Percentiles rank a stretch among this genome's conserved stretches.
Conservation (phyloP, 257 asterid species). For the Lavandula angustifolia region DNA sequence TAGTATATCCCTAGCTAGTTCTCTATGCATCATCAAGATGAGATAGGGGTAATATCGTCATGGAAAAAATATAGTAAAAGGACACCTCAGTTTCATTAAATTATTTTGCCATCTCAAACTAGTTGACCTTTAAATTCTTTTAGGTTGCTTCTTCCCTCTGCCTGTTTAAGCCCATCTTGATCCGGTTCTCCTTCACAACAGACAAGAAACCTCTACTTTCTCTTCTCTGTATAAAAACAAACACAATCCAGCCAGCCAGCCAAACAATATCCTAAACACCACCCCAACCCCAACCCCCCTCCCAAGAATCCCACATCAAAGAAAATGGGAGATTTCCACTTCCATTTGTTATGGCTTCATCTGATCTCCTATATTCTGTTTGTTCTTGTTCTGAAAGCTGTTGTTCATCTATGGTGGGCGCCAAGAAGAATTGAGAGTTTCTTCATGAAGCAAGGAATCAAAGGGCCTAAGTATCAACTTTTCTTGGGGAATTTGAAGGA, state of each 20-base stretch:
- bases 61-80: conserved; percentile 14
- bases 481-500: conserved; percentile 84
- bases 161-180: conserved; percentile 51
- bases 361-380: conserved; percentile 47
- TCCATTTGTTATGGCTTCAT: conserved; percentile 42
- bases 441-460: conserved; percentile 73
- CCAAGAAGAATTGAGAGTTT: conserved; percentile 63
- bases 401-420: conserved; percentile 65
- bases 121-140: conserved; percentile 49
- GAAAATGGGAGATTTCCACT: conserved; percentile 41
- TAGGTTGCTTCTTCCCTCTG: conserved; percentile 38
- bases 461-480: conserved; percentile 71
- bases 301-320: conserved; percentile 20
- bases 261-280: conserved; percentile 34
- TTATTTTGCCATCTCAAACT: conserved; percentile 29
- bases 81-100: conserved; percentile 35
- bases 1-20: background rate
- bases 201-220: conserved; percentile 50
- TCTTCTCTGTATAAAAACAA: conserved; percentile 56
- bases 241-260: conserved; percentile 46
- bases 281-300: conserved; percentile 5
- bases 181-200: conserved; percentile 49
- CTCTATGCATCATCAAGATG: background rate
- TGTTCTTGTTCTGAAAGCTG: conserved; percentile 38
- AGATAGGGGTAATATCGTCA: conserved; percentile 23